phyloP scores from a whole-genome alignment of 352 stramenopile species.

The Lagenidium sp. region DNA sequence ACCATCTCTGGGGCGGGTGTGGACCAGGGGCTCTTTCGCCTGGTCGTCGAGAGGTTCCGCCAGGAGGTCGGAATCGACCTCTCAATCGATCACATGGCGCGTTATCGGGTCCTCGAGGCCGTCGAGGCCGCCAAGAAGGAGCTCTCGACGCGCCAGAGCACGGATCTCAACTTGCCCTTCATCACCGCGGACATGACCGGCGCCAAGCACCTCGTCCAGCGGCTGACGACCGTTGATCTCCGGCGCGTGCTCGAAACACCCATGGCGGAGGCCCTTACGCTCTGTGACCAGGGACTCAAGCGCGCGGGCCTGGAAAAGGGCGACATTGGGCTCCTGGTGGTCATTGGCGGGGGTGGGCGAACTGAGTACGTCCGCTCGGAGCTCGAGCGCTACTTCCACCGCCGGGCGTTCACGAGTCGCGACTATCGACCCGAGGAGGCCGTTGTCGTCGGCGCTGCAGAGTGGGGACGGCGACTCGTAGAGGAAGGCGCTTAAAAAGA shows the following conservation, averaged over 20 bases:
- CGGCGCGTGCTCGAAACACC: conserved; percentile 29
- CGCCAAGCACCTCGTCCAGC: conserved; percentile 64
- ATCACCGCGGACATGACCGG: conserved; percentile 62
- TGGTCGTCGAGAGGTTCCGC: conserved; percentile 44
- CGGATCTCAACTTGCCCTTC: conserved; percentile 68
- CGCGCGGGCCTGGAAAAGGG: conserved; percentile 22
- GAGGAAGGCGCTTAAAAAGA: conserved; percentile 11
- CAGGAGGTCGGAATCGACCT: conserved; percentile 51
- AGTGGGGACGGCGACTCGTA: conserved; percentile 37
- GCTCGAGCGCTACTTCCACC: conserved; percentile 42
- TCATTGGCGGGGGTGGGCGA: conserved; percentile 44
- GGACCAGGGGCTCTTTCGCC: conserved; percentile 39
- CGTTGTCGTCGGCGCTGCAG: conserved; percentile 43
- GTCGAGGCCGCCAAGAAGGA: conserved; percentile 68
- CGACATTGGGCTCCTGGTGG: conserved; percentile 35
- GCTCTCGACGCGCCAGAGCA: conserved; percentile 38
- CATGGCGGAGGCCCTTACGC: conserved; percentile 15
- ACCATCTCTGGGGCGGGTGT: conserved; percentile 30
- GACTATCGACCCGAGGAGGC: conserved; percentile 50
- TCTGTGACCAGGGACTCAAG: conserved; percentile 29
- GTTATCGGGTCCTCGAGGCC: conserved; percentile 56
- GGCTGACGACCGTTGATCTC: conserved; percentile 45
- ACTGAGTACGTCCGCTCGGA: conserved; percentile 39
- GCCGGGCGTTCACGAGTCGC: conserved; percentile 31
- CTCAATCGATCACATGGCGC: conserved; percentile 58